Conservation (phyloP, 176 grass and related monocot species). For the Musa beccarii region DNA sequence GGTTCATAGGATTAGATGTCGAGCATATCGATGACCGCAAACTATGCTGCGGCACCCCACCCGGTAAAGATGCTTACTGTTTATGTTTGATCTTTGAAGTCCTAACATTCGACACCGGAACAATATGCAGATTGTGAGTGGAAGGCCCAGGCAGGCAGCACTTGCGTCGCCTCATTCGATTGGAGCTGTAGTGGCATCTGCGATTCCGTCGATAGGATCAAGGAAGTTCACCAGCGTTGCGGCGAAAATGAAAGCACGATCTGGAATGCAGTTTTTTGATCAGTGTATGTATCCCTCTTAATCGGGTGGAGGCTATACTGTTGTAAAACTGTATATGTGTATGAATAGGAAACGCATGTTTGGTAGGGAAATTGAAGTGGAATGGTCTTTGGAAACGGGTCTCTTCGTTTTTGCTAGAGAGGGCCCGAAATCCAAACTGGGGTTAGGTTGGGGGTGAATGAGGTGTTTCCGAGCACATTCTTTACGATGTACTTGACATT, state of each 20-base stretch:
- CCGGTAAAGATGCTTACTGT: constrained; percentile 28
- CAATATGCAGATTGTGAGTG: constrained; percentile 61
- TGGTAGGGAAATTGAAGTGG: not conserved
- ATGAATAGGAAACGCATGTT: not conserved
- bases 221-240: constrained; percentile 62
- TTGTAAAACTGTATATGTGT: not conserved
- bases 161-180: constrained; percentile 67
- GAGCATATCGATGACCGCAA: constrained; percentile 83
- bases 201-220: constrained; percentile 63
- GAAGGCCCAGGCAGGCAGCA: constrained; percentile 76
- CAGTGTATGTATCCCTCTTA: not conserved
- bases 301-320: not conserved
- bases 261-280: constrained; percentile 40
- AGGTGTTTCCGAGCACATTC: not conserved
- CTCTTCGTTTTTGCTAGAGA: not conserved
- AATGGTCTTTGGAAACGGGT: too few species aligned
- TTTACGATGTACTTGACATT: not conserved
- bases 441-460: not conserved
- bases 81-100: not conserved
- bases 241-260: constrained; percentile 46
- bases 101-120: not conserved
- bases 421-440: not conserved
- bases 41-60: constrained; percentile 75
- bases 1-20: constrained; percentile 81
- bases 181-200: constrained; percentile 92